Evolutionary conservation across 2,329 filamentous ascomycete species (phyloP).

Genomic region (Verticillium nonalfalfae): DNA sequence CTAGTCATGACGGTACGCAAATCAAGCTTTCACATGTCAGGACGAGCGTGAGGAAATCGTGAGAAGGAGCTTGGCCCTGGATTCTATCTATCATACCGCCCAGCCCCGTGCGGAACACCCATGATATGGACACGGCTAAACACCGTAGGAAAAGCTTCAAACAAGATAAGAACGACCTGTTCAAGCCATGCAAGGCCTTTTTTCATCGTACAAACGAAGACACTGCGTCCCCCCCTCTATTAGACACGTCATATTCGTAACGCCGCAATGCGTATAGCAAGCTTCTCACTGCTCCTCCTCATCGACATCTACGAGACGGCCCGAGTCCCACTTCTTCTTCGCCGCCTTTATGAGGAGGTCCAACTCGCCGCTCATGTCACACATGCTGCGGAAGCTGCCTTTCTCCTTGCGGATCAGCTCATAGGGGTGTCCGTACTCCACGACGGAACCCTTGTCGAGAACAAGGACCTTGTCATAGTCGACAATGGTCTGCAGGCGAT

Average conservation of each 20-base stretch:
- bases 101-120: not conserved
- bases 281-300: slow-evolving; percentile 4
- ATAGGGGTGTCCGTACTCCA: slow-evolving; percentile 89
- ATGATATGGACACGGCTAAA: not conserved
- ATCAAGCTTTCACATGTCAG: too few relatives aligned
- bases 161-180: not conserved
- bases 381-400: slow-evolving; percentile 59
- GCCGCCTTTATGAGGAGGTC: slow-evolving; percentile 44
- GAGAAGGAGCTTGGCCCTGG: too few relatives aligned
- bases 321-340: slow-evolving; percentile 45
- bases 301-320: slow-evolving; percentile 25
- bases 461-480: slow-evolving; percentile 98
- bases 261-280: not conserved
- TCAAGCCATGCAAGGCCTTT: not conserved
- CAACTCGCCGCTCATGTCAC: slow-evolving; percentile 56
- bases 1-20: too few relatives aligned
- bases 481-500: slow-evolving; percentile 91
- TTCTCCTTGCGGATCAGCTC: slow-evolving; percentile 67
- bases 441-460: slow-evolving; percentile 78
- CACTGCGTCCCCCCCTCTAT: not conserved
- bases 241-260: not conserved
- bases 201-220: not conserved
- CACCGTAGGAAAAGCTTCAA: not conserved
- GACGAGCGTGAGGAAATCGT: too few relatives aligned
- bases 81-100: too few relatives aligned